Conservation (phyloP, 306 rosid genomes). For the Rosa lucieae region DNA sequence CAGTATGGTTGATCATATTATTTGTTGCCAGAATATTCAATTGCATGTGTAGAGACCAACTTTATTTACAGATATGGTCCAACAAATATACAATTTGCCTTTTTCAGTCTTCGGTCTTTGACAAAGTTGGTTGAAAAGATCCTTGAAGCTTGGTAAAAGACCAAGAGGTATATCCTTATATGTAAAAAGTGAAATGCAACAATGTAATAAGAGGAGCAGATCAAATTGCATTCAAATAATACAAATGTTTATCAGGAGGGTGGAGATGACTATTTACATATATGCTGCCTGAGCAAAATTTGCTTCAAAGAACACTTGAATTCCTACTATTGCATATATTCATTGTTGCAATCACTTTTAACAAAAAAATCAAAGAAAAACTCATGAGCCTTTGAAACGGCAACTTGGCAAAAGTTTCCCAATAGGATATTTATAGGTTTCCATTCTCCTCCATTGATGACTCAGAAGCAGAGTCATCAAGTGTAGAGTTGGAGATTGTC, state of each 20-base stretch:
- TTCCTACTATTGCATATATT: constrained; percentile 38
- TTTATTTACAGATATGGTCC: background rate
- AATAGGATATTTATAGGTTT: constrained; percentile 46
- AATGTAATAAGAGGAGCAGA: background rate
- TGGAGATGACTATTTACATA: constrained; percentile 30
- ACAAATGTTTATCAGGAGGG: background rate
- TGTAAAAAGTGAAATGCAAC: background rate
- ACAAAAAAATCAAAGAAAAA: constrained; percentile 6
- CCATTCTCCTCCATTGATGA: constrained; percentile 76
- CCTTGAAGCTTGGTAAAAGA: no score
- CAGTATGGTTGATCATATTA: background rate
- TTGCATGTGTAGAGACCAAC: background rate
- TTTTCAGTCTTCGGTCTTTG: background rate
- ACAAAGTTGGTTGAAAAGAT: background rate
- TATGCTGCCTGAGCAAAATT: constrained; percentile 30
- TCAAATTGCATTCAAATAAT: constrained; percentile 5
- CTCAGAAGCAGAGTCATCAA: constrained; percentile 90
- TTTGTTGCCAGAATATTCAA: background rate
- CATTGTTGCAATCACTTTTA: constrained; percentile 46
- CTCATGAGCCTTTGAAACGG: constrained; percentile 23
- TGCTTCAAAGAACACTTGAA: constrained; percentile 18
- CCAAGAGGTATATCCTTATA: background rate
- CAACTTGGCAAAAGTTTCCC: constrained; percentile 25
- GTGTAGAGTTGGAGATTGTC: constrained; percentile 71
- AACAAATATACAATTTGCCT: background rate